Conservation (phyloP, 768 basidiomycete species). For the Trametes elegans region DNA sequence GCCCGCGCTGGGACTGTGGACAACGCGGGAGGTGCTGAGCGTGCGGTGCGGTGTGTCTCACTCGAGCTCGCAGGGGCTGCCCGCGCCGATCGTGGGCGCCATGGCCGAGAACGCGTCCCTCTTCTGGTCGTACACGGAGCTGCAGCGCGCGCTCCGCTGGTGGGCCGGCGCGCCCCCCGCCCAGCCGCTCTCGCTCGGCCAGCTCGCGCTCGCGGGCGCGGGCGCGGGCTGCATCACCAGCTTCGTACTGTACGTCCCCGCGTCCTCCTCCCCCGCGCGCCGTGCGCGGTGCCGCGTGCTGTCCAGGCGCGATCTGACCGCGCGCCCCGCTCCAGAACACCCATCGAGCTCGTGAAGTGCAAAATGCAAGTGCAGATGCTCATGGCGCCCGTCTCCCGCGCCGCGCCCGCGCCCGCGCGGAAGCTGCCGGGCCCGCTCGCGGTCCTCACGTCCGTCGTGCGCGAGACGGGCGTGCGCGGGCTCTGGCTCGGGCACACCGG, state of each 20-base stretch:
- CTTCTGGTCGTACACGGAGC: constrained; percentile 82
- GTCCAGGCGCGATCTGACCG: too few species aligned
- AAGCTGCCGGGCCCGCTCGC: constrained; percentile 71
- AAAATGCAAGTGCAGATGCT: constrained; percentile 98
- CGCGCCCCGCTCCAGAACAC: constrained; percentile 57
- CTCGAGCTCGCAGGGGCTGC: constrained; percentile 62
- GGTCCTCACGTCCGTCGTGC: constrained; percentile 62
- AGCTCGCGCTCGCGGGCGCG: constrained; percentile 77
- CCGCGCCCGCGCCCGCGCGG: constrained; percentile 21
- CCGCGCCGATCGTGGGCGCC: constrained; percentile 87
- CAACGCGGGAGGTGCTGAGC: not conserved
- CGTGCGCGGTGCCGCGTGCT: too few species aligned
- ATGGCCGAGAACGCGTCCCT: constrained; percentile 90
- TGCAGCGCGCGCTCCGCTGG: constrained; percentile 59
- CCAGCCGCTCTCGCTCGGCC: constrained; percentile 54
- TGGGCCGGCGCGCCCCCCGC: constrained; percentile 34
- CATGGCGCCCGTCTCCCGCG: constrained; percentile 29
- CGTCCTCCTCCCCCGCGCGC: not conserved
- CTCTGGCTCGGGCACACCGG: constrained; percentile 98
- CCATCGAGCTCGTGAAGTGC: constrained; percentile 94
- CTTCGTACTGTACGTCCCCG: constrained; percentile 70
- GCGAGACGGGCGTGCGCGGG: constrained; percentile 69
- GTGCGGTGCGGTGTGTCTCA: too few species aligned
- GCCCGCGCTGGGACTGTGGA: not conserved
- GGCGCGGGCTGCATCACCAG: constrained; percentile 87